A percentile compares a stretch with the other conserved stretches of the same genome.
These are phyloP conservation scores for Hanseniaspora osmophila DNA, from an alignment of 805 yeast genomes.

Conservation along the genomic window DNA sequence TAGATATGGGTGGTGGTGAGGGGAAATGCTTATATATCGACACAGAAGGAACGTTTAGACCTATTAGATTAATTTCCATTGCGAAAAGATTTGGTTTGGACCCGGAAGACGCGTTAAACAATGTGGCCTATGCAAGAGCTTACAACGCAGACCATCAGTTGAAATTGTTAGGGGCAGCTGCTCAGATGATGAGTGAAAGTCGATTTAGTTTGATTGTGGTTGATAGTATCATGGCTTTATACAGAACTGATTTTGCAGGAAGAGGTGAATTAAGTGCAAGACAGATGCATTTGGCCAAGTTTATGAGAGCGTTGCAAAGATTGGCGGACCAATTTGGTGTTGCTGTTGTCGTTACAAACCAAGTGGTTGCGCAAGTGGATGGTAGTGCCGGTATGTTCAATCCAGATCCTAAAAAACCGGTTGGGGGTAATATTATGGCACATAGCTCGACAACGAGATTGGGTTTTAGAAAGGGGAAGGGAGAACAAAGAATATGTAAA, in stretches of 20 bases:
- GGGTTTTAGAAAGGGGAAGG: slow-evolving; percentile 80
- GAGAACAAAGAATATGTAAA: slow-evolving; percentile 84
- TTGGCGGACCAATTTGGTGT: slow-evolving; percentile 96
- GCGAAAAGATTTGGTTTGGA: slow-evolving; percentile 85
- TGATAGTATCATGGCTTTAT: slow-evolving; percentile 94
- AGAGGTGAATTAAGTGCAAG: slow-evolving; percentile 92
- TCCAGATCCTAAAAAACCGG: slow-evolving; percentile 96
- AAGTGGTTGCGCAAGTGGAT: slow-evolving; percentile 96
- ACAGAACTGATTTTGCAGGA: slow-evolving; percentile 88
- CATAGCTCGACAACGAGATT: slow-evolving; percentile 92
- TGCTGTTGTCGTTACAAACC: slow-evolving; percentile 90
- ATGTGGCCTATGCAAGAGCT: slow-evolving; percentile 95
- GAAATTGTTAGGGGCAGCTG: slow-evolving; percentile 75
- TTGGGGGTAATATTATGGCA: slow-evolving; percentile 95
- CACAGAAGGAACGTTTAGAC: slow-evolving; percentile 94
- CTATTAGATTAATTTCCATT: slow-evolving; percentile 75
- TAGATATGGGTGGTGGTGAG: slow-evolving; percentile 97
- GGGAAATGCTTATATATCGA: slow-evolving; percentile 93
- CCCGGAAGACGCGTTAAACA: slow-evolving; percentile 88
- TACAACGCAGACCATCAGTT: slow-evolving; percentile 94
- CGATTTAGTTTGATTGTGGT: slow-evolving; percentile 81
- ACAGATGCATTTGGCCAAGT: slow-evolving; percentile 86
- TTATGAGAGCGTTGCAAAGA: slow-evolving; percentile 80
- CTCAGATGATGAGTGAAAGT: slow-evolving; percentile 90
- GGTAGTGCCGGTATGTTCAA: slow-evolving; percentile 55